Percentiles rank a stretch among this genome's conserved stretches.
These are phyloP conservation scores for Ceratocystis cubensis DNA, from an alignment of 2,329 filamentous ascomycete genomes.

Conservation along the genomic window DNA sequence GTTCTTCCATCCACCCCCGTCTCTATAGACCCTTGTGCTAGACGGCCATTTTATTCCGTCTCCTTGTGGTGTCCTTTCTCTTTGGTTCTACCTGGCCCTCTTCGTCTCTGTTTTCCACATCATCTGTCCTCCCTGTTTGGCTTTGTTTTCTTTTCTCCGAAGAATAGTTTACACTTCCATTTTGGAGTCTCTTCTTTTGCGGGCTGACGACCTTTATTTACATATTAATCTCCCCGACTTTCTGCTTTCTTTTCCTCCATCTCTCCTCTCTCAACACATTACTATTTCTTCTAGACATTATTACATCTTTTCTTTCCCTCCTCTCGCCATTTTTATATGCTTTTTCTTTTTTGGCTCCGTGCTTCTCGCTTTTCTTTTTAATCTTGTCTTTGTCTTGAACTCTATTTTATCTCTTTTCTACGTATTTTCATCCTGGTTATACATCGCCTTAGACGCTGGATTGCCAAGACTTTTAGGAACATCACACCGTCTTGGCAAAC, in stretches of 20 bases:
- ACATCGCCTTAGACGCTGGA: not conserved
- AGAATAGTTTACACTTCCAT: not conserved
- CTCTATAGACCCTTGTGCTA: not conserved
- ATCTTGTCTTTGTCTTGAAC: not conserved
- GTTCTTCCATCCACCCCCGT: not conserved
- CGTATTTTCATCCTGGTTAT: slow-evolving; percentile 2
- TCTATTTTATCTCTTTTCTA: not conserved
- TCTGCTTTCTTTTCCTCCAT: not conserved
- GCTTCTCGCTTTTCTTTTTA: not conserved
- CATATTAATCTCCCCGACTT: slow-evolving; percentile 1
- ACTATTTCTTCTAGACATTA: not conserved
- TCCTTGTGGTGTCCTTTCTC: not conserved
- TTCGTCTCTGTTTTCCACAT: not conserved
- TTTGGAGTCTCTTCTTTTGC: not conserved
- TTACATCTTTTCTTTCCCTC: not conserved
- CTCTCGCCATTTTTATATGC: not conserved
- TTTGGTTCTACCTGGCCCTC: not conserved
- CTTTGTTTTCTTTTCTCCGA: not conserved
- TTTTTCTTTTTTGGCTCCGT: not conserved
- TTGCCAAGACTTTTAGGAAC: slow-evolving; percentile 7
- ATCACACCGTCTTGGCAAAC: slow-evolving; percentile 6
- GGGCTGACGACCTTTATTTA: not conserved
- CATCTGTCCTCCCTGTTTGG: not conserved
- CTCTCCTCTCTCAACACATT: not conserved
- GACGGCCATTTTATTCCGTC: not conserved